Evolutionary conservation across 176 grass and related monocot genomes (phyloP), one percentile per base, ranked within the genome.

Genomic region (Phoenix roebelenii): DNA sequence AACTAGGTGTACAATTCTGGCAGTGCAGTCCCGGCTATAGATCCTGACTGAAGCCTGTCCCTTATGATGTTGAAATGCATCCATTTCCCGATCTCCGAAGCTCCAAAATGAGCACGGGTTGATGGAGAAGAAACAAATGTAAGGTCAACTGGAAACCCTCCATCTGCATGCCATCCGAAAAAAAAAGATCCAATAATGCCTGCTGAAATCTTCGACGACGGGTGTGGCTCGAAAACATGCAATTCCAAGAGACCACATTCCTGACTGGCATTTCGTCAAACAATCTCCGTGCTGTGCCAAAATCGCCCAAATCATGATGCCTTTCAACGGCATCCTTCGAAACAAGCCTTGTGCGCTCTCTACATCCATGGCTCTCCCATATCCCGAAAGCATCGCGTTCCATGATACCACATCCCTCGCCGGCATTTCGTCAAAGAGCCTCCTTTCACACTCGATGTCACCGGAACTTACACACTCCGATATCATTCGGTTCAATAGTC

Each of bases 231-330:
- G 79, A 79, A 44, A 82, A 58, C 57, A 87, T 68, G 71, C 79
- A 79, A 32, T 82, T 87, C 79, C 79, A 87, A 2, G 79, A 82
- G 18, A 79, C 75, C 30, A 82, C 20, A 65, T 82, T 82, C 57
- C 71, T 78, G 55, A 56, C 63, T 1, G 67, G 74, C 79, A 87
- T 87, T 57, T 15, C 26, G 63, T 78, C 5, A 50, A 87, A 87
- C 30, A 82, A 18, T 1, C 52, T 65, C 63, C 75, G 76, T 49
- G 81, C 70, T 16, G 71, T 72, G 0, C 51, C 2, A 53, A 87
- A 61, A 48, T 82, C 58, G 7, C 67, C 72, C 0, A 22, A 58
- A 3, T 76, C 0, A 82, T 50, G 1, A 72, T 18, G 44, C 76
- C 17, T 61, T 55, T 79, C 25, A 7, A 44, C 0, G 75, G 79